Conservation (phyloP, 2,329 filamentous ascomycete genomes). For the Phialocephala sp. region DNA sequence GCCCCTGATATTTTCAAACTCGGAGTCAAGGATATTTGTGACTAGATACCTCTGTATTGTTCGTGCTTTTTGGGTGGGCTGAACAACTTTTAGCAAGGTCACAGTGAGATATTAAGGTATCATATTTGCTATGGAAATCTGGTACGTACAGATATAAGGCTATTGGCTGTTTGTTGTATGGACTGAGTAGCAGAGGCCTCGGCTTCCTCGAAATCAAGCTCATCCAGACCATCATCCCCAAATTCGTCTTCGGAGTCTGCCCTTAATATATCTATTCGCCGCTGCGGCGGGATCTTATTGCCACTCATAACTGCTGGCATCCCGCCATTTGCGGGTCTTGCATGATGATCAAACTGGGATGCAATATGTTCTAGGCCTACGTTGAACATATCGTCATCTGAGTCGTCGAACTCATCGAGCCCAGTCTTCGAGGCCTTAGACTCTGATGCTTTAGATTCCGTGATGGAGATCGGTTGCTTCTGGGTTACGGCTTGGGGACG, state of each 20-base stretch:
- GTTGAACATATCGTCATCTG: slow-evolving; percentile 66
- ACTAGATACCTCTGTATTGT: slow-evolving; percentile 88
- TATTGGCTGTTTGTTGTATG: slow-evolving; percentile 42
- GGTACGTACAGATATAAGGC: slow-evolving; percentile 60
- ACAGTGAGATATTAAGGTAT: slow-evolving; percentile 10
- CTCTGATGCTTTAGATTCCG: slow-evolving; percentile 11
- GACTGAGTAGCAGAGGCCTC: slow-evolving; percentile 77
- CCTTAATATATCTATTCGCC: slow-evolving; percentile 41
- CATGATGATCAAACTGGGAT: slow-evolving; percentile 55
- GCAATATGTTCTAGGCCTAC: slow-evolving; percentile 64
- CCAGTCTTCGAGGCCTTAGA: slow-evolving; percentile 16
- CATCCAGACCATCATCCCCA: slow-evolving; percentile 65
- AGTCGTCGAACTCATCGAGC: slow-evolving; percentile 68
- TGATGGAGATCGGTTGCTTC: neutral
- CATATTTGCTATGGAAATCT: slow-evolving; percentile 41
- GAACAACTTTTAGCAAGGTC: slow-evolving; percentile 65
- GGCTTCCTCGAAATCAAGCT: slow-evolving; percentile 77
- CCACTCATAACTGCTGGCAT: neutral
- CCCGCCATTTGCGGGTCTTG: slow-evolving; percentile 34
- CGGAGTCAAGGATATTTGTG: slow-evolving; percentile 71
- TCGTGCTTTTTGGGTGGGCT: slow-evolving; percentile 71
- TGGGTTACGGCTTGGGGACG: neutral
- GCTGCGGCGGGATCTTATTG: neutral
- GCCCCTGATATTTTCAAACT: slow-evolving; percentile 69
- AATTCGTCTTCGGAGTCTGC: slow-evolving; percentile 74